Evolutionary conservation across 495 filamentous ascomycete species (phyloP), one percentile per base, ranked within the genome.

Genomic region (Podospora anserina): DNA sequence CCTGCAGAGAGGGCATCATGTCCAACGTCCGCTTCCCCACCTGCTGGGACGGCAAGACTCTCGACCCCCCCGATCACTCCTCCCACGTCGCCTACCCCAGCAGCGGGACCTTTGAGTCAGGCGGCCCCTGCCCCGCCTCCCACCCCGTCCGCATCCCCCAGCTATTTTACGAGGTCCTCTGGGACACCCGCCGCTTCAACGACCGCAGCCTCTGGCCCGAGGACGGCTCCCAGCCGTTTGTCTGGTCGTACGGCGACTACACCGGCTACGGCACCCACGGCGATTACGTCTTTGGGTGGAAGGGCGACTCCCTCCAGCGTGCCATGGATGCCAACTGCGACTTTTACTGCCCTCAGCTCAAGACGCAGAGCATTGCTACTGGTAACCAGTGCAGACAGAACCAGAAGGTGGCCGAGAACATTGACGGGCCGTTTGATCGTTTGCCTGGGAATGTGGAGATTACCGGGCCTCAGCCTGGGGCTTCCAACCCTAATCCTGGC

Each of bases 191-290:
- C 9, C 64, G 67, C 49, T 81, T 80, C 61, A 81, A 82, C 65
- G 71, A 81, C 67, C 66, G 64, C 44, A 61, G 30, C 62, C 60
- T 77, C 44, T 83, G 82, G 79, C 81, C 81, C 23, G 73, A 76
- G 62, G 80, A 80, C 60, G 79, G 78, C 61, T 76, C 68, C 58
- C 81, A 83, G 68, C 82, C 82, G 18, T 83, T 84, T 70, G 79
- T 83, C n/a, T 84, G 81, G 80, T 78, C 75, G 55, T 81, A 78
- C 60, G 80, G 79, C 26, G 74, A 82, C 44, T 69, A 62, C 28
- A 78, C 75, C 4, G 80, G 80, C 4, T 80, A 79, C 58, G 79
- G 80, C 2, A 79, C 77, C 28, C 79, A 82, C 66, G 80, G 78
- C 0, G 79, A 82, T 67, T 80, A 81, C 61, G 66, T 81, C 6